A percentile compares a stretch with the other conserved stretches of the same genome.
Conservation (phyloP, 2,329 filamentous ascomycete species). For the Penicillium sp. region DNA sequence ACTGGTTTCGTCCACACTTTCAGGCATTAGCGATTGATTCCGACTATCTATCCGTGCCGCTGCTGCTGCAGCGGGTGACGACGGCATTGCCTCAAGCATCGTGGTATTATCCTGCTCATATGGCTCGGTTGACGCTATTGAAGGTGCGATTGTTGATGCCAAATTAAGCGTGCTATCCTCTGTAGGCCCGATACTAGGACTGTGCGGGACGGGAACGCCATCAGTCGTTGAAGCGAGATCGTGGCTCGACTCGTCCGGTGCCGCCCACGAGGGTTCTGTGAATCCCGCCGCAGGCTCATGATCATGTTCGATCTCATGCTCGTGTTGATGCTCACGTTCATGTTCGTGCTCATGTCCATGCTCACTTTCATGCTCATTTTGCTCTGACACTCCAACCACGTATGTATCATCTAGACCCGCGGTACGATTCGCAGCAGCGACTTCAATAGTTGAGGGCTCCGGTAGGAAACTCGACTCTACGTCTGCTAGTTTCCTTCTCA, state of each 20-base stretch:
- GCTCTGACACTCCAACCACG: conserved; percentile 42
- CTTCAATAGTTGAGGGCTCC: conserved; percentile 54
- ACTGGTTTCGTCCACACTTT: conserved; percentile 26
- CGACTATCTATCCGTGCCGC: conserved; percentile 47
- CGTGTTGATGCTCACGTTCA: not conserved
- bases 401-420: conserved; percentile 51
- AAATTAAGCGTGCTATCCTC: conserved; percentile 24
- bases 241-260: conserved; percentile 30
- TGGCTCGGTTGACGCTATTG: conserved; percentile 24
- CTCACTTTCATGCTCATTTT: not conserved
- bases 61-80: conserved; percentile 52
- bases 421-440: conserved; percentile 33
- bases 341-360: not conserved
- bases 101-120: conserved; percentile 40
- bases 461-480: conserved; percentile 68
- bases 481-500: conserved; percentile 64
- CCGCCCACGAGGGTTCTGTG: conserved; percentile 33
- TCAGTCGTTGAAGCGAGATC: conserved; percentile 25
- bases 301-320: not conserved
- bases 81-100: conserved; percentile 47
- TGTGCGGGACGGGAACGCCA: conserved; percentile 26
- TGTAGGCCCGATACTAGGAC: conserved; percentile 23
- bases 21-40: conserved; percentile 36
- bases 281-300: conserved; percentile 29
- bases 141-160: conserved; percentile 25